phyloP scores from a whole-genome alignment of 2,329 filamentous ascomycete genomes.

The Dactylella cylindrospora region DNA sequence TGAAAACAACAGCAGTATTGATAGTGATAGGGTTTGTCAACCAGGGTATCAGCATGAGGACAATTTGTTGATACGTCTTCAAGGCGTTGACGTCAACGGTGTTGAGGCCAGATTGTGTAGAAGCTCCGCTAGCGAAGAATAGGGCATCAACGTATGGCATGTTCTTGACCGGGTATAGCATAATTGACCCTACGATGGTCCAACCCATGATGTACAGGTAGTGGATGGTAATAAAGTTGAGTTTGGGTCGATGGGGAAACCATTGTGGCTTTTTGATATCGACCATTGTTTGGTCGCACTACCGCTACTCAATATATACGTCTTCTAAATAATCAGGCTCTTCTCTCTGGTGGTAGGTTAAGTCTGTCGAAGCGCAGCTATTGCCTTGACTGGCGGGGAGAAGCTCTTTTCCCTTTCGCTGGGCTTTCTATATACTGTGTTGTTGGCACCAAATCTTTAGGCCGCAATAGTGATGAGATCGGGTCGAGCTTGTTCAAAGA shows the following conservation, averaged over 20 bases:
- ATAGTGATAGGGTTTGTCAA: conserved; percentile 81
- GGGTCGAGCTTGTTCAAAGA: conserved; percentile 41
- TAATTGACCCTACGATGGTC: conserved; percentile 71
- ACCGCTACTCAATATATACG: too few species aligned
- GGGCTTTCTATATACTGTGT: neutral
- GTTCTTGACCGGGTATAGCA: conserved; percentile 68
- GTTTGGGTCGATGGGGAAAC: conserved; percentile 52
- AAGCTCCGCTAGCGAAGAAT: conserved; percentile 79
- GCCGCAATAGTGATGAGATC: too few species aligned
- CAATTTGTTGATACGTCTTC: conserved; percentile 71
- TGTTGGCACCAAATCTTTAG: too few species aligned
- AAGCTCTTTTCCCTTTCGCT: neutral
- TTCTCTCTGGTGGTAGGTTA: neutral
- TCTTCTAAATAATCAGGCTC: neutral
- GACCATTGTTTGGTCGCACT: conserved; percentile 14
- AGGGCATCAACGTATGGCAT: conserved; percentile 82
- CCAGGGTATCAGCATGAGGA: conserved; percentile 71
- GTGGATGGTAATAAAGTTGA: conserved; percentile 80
- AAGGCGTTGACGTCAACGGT: conserved; percentile 67
- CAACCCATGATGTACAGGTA: conserved; percentile 74
- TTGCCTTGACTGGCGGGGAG: too few species aligned
- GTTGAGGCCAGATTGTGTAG: conserved; percentile 92
- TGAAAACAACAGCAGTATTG: conserved; percentile 81
- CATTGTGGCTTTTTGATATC: conserved; percentile 24
- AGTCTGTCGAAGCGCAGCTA: too few species aligned